Base-by-base conservation (phyloP, 768 basidiomycete genomes). In the Podaxis sp. region DNA sequence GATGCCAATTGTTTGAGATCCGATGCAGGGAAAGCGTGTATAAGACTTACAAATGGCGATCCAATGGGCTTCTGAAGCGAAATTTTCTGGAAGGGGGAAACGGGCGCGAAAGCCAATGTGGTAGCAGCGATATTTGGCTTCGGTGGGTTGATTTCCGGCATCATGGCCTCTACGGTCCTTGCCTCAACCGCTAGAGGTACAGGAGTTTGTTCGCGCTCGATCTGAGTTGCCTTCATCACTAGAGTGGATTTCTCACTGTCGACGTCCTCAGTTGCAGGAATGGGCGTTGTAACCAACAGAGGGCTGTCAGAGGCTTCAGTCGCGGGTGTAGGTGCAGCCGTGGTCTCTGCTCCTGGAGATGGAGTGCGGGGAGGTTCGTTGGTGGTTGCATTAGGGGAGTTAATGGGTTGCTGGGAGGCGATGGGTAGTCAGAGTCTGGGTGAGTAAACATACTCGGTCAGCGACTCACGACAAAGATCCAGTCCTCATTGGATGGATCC, bases 291-390 rank as follows among this genome's bases (percentile, higher is more conserved):
- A 33, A 51, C n/a, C 24, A 52, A 40, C 28, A 63, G 24, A 24
- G 61, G 61, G 11, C 55, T 63, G 40, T 57, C 55, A 4, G 33
- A 49, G 44, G 33, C 11, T 51, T 63, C 54, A 5, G 48, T 38
- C 13, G 61, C 54, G 39, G 54, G 61, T 28, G 61, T 56, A 26
- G 44, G 61, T 15, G 61, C 39, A 17, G 36, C 52, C 24, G 51
- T 15, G 8, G 63, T 54, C 39, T 70, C 66, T n/a, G 58, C 54
- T 26, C 61, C 56, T 5, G 71, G 70, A 11, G 71, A 70, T 11
- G 70, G 70, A 3, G 69, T 68, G 24, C 69, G 69, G 52, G 69
- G 72, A 49, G 71, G 71, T 40, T 70, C 68, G 24, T 65, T 22
- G 2, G 63, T 56, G 7, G 66, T 63, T 38, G 65, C 67, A 33